These are phyloP conservation scores for Malania oleifera DNA, from an alignment of 164 flowering plant species.

Conservation along the genomic window DNA sequence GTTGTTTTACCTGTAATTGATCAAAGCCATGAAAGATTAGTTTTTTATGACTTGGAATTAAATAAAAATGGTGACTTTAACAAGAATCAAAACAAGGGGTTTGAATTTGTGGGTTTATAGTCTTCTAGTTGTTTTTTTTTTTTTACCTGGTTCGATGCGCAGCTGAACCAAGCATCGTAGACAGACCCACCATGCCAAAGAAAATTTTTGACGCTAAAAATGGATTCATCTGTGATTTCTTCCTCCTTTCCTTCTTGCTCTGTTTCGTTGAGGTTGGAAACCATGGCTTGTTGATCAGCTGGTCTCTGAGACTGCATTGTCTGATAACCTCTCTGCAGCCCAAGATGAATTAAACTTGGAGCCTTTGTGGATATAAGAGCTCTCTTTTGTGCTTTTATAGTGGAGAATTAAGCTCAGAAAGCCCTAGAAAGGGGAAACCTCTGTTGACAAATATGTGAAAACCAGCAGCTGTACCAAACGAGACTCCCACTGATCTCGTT, in stretches of 20 bases:
- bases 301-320: constrained; percentile 19
- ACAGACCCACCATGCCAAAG: constrained; percentile 82
- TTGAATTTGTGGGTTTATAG: no score
- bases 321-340: neutral
- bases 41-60: no score
- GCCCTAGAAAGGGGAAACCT: neutral
- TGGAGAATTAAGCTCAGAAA: no score
- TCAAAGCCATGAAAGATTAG: no score
- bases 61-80: no score
- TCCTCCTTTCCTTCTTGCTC: constrained; percentile 18
- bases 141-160: constrained; percentile 69
- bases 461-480: no score
- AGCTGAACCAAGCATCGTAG: constrained; percentile 80
- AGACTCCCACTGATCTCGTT: no score
- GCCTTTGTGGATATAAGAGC: neutral
- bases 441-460: constrained; percentile 7
- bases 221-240: constrained; percentile 12
- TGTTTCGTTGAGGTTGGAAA: constrained; percentile 18
- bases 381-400: neutral
- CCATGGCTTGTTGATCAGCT: constrained; percentile 31
- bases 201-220: constrained; percentile 25
- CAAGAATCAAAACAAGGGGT: no score
- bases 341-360: neutral
- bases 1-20: no score
- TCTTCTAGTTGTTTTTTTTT: no score